Evolutionary conservation across 2,329 filamentous ascomycete species (phyloP).

Genomic region (Rutstroemia sp.): DNA sequence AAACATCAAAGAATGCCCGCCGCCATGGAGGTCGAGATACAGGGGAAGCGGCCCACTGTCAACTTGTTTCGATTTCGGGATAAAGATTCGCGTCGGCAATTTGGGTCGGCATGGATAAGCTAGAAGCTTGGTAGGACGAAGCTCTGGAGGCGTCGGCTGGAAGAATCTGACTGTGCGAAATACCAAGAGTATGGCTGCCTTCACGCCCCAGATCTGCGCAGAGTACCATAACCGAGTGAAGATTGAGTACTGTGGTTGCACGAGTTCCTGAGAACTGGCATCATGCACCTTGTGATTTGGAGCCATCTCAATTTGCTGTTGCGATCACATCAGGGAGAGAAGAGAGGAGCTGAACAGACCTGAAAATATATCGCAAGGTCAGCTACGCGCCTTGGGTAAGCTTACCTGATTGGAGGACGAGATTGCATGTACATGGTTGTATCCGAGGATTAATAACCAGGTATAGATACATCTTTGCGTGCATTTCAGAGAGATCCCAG

Average conservation of each 20-base stretch:
- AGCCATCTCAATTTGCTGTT: not conserved
- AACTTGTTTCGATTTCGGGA: slow-evolving; percentile 31
- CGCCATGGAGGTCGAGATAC: slow-evolving; percentile 45
- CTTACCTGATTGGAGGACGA: slow-evolving; percentile 2
- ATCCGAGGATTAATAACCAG: not conserved
- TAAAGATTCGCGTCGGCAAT: slow-evolving; percentile 32
- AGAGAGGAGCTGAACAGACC: not conserved
- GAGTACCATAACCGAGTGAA: slow-evolving; percentile 10
- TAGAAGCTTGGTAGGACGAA: slow-evolving; percentile 4
- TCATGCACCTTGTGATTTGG: not conserved
- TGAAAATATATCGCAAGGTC: not conserved
- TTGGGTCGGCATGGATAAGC: slow-evolving; percentile 24
- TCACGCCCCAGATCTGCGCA: slow-evolving; percentile 13
- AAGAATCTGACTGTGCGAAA: slow-evolving; percentile 5
- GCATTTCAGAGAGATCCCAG: too few species aligned
- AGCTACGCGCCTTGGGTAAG: not conserved
- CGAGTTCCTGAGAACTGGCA: not conserved
- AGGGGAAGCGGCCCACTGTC: slow-evolving; percentile 32
- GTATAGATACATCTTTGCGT: too few species aligned
- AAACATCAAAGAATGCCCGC: slow-evolving; percentile 40
- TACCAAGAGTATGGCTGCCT: slow-evolving; percentile 1
- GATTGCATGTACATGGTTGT: not conserved
- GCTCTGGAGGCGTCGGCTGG: slow-evolving; percentile 2
- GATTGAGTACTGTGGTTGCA: slow-evolving; percentile 7
- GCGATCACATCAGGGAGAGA: too few species aligned